Base-by-base conservation (phyloP, 192 early-diverging fungal species). In the Dimargaris xerosporica region DNA sequence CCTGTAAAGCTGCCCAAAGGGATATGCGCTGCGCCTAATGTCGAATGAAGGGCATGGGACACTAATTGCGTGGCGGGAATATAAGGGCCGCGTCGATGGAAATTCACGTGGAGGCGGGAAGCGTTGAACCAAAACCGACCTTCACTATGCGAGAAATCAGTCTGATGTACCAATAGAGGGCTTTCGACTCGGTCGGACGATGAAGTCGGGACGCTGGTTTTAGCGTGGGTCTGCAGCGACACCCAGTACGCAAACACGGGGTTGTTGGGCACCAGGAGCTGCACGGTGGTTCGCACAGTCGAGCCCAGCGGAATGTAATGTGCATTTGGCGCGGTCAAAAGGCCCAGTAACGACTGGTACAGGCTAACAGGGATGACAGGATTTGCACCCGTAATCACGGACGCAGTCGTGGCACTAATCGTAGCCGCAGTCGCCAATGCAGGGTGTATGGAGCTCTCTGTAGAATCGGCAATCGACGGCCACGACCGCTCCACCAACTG, bases 11-110 rank as follows among this genome's bases (percentile, higher is more conserved):
- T 39, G 34, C 34, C 34, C 34, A 39, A 39, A 39, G 34, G 34
- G 34, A 39, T 39, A 39, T 39, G 34, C 3, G 34, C 2, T 39
- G 34, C 34, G 34, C 34, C 34, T 2, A 7, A 2, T 7, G 34
- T 39, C 7, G 34, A 7, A 7, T 39, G 34, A 39, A 39, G 34
- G 34, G 50, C n/a, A 1, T 19, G 50, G 19, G 23, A 11, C n/a
- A 26, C 3, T 19, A 28, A 29, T 62, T 62, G 53, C 60, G 68
- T 68, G 61, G 50, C 43, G 4, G 70, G 67, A 16, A 72, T 23
- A 53, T 78, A 78, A 28, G 71, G 65, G 15, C 76, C 76, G 17
- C 76, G 67, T 0, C 74, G 71, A 34, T 78, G 76, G 28, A 78
- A 71, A 12, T 71, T 71, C 29, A 78, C 15, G 29, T 71, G 66